Conservation (phyloP, 2,329 filamentous ascomycete genomes). For the Helminthosporium solani region DNA sequence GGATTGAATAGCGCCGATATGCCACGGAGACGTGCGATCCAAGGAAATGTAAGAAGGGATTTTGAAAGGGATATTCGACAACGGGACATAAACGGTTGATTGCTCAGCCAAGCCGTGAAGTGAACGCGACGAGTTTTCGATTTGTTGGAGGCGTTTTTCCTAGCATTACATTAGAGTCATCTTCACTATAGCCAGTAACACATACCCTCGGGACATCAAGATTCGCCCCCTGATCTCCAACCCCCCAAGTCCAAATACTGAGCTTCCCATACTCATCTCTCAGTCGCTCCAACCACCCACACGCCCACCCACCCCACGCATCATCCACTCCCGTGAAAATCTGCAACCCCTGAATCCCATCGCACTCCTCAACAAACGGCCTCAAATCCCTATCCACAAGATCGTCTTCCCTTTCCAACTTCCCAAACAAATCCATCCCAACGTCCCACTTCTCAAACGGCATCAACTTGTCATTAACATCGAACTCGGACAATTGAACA, state of each 20-base stretch:
- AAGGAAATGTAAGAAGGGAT: conserved; percentile 61
- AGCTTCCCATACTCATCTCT: conserved; percentile 90
- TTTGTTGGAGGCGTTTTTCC: conserved; percentile 64
- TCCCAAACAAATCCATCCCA: conserved; percentile 43
- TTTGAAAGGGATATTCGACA: conserved; percentile 59
- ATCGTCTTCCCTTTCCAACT: conserved; percentile 62
- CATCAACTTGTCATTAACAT: conserved; percentile 74
- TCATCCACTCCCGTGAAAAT: conserved; percentile 55
- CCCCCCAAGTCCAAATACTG: conserved; percentile 81
- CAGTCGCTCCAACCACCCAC: conserved; percentile 60
- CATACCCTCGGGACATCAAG: conserved; percentile 43
- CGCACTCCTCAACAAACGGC: conserved; percentile 87
- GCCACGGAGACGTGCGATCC: conserved; percentile 70
- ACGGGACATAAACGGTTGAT: conserved; percentile 75
- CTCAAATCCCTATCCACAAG: conserved; percentile 84
- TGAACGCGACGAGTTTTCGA: conserved; percentile 73
- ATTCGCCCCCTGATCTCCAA: conserved; percentile 59
- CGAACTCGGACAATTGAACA: conserved; percentile 78
- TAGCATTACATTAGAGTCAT: conserved; percentile 30
- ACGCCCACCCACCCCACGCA: conserved; percentile 52
- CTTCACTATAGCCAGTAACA: conserved; percentile 15
- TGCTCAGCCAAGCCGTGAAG: conserved; percentile 68
- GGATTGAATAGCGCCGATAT: conserved; percentile 73
- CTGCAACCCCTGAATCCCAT: conserved; percentile 87
- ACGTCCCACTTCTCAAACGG: conserved; percentile 71